Conservation (phyloP, 352 stramenopile species). For the Phytophthora uliginosa region DNA sequence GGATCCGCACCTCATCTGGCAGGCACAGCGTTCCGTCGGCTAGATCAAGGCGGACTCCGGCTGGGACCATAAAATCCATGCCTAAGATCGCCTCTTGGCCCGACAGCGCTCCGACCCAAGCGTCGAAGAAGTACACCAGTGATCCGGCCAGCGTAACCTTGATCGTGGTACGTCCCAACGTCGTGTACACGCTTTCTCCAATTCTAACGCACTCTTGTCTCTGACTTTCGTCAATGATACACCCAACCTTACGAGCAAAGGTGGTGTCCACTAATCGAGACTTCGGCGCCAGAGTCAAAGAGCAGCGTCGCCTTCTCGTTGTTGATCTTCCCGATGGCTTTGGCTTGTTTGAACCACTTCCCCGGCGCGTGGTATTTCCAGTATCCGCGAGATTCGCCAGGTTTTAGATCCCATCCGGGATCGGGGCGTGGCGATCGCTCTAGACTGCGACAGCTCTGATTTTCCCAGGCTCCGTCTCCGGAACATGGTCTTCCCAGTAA, state of each 20-base stretch:
- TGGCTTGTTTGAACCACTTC: constrained; percentile 39
- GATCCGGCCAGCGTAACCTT: constrained; percentile 24
- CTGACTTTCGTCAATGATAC: constrained; percentile 15
- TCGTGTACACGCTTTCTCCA: constrained; percentile 6
- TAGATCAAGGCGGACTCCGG: constrained; percentile 8
- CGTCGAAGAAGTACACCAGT: constrained; percentile 18
- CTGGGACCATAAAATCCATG: constrained; percentile 31
- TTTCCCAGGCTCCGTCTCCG: no score
- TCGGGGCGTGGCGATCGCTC: no score
- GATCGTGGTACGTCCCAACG: constrained; percentile 12
- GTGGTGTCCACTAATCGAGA: constrained; percentile 29
- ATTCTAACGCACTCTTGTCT: constrained; percentile 16
- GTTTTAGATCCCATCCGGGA: background rate
- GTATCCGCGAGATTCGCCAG: constrained; percentile 30
- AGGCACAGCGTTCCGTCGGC: constrained; percentile 14
- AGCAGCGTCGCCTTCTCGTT: constrained; percentile 24
- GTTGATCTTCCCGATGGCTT: constrained; percentile 21
- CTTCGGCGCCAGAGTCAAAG: constrained; percentile 31
- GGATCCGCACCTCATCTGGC: constrained; percentile 22
- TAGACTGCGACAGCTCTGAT: no score
- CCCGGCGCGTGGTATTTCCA: constrained; percentile 8
- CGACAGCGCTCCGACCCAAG: constrained; percentile 19
- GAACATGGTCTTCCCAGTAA: no score
- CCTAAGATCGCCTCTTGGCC: constrained; percentile 20
- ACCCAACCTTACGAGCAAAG: constrained; percentile 35